A percentile compares a stretch with the other conserved stretches of the same genome.
Conservation (phyloP, 2,329 filamentous ascomycete genomes). For the Sporothrix pallida region DNA sequence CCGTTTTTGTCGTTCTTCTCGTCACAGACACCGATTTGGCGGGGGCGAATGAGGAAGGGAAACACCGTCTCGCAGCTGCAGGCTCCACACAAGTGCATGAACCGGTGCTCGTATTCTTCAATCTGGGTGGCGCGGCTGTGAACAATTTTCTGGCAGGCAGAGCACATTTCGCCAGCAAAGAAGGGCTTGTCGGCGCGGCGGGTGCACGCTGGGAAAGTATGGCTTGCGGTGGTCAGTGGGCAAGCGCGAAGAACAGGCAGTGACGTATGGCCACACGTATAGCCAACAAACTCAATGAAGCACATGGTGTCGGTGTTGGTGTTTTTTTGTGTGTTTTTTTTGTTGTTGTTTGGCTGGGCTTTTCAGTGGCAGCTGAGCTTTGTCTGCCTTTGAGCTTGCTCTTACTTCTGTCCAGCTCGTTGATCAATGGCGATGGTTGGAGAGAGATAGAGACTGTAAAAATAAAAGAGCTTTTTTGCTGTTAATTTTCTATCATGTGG, state of each 20-base stretch:
- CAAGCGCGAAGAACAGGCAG: slow-evolving; percentile 50
- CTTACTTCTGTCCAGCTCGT: too few relatives aligned
- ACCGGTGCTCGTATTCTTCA: slow-evolving; percentile 51
- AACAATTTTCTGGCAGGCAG: slow-evolving; percentile 48
- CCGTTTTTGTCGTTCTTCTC: neutral
- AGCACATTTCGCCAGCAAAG: slow-evolving; percentile 47
- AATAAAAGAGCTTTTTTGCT: too few relatives aligned
- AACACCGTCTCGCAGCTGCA: slow-evolving; percentile 50
- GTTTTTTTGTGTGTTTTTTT: too few relatives aligned
- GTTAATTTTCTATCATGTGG: too few relatives aligned
- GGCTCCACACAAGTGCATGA: slow-evolving; percentile 53
- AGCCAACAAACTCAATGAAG: slow-evolving; percentile 53
- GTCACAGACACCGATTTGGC: slow-evolving; percentile 40
- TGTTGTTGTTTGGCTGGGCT: neutral
- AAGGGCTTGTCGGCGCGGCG: slow-evolving; percentile 43
- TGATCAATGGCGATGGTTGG: too few relatives aligned
- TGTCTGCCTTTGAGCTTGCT: too few relatives aligned
- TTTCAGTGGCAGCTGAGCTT: neutral
- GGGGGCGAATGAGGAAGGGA: slow-evolving; percentile 46
- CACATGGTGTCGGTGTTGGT: slow-evolving; percentile 49
- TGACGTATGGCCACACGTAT: slow-evolving; percentile 56
- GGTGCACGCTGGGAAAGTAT: slow-evolving; percentile 47
- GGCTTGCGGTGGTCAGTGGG: slow-evolving; percentile 49
- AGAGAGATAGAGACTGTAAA: too few relatives aligned
- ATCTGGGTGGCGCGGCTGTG: slow-evolving; percentile 51